These are phyloP conservation scores for Xylaria castorea DNA, from an alignment of 495 filamentous ascomycete species.

Conservation along the genomic window DNA sequence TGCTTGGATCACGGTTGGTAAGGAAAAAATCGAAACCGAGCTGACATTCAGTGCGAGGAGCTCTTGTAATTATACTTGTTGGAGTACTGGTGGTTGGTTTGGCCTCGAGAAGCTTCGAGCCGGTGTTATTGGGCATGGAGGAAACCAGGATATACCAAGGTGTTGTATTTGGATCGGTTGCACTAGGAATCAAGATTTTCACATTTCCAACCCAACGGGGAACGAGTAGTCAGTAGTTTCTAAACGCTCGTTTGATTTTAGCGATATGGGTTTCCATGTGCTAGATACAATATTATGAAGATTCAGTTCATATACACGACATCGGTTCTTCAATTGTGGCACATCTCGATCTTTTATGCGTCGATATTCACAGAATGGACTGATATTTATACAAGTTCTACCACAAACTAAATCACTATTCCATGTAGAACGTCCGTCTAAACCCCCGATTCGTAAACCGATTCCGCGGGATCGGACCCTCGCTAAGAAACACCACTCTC, in stretches of 20 bases:
- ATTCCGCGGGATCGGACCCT: background rate
- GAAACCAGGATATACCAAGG: constrained; percentile 1
- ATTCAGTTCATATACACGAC: background rate
- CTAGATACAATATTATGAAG: background rate
- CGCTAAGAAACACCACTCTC: constrained; percentile 42
- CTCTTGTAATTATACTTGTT: background rate
- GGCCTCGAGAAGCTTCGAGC: background rate
- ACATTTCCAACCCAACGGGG: background rate
- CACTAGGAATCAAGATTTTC: background rate
- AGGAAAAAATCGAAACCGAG: constrained; percentile 68
- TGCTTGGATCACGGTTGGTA: constrained; percentile 63
- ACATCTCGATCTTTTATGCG: background rate
- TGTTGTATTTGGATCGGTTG: background rate
- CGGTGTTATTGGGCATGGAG: background rate
- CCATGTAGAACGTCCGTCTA: constrained; percentile 1
- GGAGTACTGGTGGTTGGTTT: constrained; percentile 6
- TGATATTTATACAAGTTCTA: background rate
- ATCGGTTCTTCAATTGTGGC: background rate
- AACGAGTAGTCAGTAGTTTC: background rate
- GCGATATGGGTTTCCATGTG: background rate
- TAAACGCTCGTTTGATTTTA: background rate
- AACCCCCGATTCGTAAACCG: constrained; percentile 20
- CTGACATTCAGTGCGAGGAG: background rate
- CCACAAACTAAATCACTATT: background rate
- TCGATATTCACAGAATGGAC: background rate